Evolutionary conservation across 2,329 filamentous ascomycete genomes (phyloP).

Genomic region (Didymellaceae sp.): DNA sequence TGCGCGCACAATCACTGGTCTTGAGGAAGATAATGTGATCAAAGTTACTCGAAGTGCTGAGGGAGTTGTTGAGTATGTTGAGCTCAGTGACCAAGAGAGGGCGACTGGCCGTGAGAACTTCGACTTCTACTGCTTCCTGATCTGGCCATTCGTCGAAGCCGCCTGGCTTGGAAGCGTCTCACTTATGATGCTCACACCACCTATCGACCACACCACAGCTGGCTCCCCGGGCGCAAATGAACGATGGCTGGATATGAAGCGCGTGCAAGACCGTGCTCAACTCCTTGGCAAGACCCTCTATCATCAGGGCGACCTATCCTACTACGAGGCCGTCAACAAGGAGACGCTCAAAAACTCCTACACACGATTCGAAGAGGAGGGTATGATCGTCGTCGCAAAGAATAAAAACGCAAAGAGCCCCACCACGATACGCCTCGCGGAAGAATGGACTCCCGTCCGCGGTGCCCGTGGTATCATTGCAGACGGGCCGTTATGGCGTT

Average conservation of each 20-base stretch:
- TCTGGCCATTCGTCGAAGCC: constrained; percentile 98
- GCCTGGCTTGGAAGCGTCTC: constrained; percentile 91
- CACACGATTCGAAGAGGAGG: constrained; percentile 85
- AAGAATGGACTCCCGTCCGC: constrained; percentile 75
- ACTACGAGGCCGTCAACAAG: constrained; percentile 98
- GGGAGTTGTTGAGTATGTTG: constrained; percentile 65
- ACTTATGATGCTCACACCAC: constrained; percentile 84
- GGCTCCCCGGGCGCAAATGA: constrained; percentile 42
- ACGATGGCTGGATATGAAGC: constrained; percentile 81
- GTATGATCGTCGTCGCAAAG: constrained; percentile 78
- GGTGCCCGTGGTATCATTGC: constrained; percentile 64
- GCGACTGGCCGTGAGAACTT: constrained; percentile 87
- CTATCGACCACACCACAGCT: constrained; percentile 49
- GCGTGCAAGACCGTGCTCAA: constrained; percentile 82
- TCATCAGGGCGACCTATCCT: constrained; percentile 94
- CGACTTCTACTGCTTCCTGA: constrained; percentile 98
- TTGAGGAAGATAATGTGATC: constrained; percentile 82
- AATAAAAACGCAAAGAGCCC: constrained; percentile 67
- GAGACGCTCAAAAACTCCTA: constrained; percentile 96
- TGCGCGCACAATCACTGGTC: constrained; percentile 75
- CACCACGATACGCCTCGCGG: constrained; percentile 70
- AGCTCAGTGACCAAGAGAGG: constrained; percentile 78
- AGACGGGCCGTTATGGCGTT: constrained; percentile 84
- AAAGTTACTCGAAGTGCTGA: constrained; percentile 65
- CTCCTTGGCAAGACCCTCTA: constrained; percentile 92